Conservation (phyloP, 257 asterid species). For the Marsdenia floribunda region DNA sequence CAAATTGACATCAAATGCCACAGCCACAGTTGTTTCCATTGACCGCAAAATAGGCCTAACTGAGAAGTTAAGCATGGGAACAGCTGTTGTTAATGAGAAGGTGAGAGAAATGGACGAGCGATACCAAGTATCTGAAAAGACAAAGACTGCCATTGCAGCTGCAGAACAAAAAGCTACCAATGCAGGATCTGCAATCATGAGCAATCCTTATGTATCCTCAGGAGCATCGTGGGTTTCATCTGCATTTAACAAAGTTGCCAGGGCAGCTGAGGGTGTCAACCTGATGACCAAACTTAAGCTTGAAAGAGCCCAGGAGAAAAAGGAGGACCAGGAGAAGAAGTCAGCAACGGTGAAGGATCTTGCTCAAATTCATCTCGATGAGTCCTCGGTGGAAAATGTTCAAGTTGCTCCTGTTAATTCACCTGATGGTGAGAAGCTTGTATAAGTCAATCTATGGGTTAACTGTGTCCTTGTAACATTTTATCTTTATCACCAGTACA, state of each 20-base stretch:
- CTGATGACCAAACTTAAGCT: constrained; percentile 45
- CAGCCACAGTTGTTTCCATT: constrained; percentile 44
- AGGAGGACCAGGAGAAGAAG: constrained; percentile 17
- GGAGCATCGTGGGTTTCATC: constrained; percentile 56
- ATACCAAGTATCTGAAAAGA: constrained; percentile 40
- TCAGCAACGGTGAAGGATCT: constrained; percentile 22
- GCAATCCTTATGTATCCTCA: constrained; percentile 29
- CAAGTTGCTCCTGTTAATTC: constrained; percentile 2
- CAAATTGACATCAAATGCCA: constrained; percentile 38
- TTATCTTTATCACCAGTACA: neutral
- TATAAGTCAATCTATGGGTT: neutral
- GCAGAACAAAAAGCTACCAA: constrained; percentile 44
- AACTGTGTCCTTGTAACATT: neutral
- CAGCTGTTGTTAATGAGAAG: constrained; percentile 38
- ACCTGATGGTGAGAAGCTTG: neutral
- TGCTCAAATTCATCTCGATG: constrained; percentile 24
- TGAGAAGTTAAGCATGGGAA: constrained; percentile 44
- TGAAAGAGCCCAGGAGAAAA: constrained; percentile 37
- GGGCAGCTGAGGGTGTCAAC: constrained; percentile 48
- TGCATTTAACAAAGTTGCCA: constrained; percentile 36
- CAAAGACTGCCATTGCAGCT: constrained; percentile 36
- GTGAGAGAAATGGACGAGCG: constrained; percentile 42
- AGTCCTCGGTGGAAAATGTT: constrained; percentile 19
- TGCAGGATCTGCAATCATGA: constrained; percentile 44
- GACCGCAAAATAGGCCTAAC: constrained; percentile 44